A percentile compares a stretch with the other conserved stretches of the same genome.
Evolutionary conservation across 495 filamentous ascomycete species (phyloP).

Genomic region (Talaromyces borbonicus): DNA sequence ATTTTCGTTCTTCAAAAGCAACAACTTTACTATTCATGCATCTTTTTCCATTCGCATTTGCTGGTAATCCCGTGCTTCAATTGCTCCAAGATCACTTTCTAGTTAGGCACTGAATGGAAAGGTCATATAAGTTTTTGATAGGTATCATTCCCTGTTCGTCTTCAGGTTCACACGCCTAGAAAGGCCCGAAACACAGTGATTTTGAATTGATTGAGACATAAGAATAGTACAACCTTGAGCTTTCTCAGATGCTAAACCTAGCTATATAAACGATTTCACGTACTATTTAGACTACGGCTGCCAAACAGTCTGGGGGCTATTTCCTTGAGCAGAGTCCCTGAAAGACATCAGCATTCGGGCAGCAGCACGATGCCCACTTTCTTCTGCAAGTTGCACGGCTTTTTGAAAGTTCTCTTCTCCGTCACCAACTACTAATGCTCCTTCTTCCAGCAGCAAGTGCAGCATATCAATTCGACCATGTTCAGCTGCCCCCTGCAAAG

Average conservation of each 20-base stretch:
- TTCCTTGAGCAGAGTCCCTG: neutral
- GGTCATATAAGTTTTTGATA: too few relatives aligned
- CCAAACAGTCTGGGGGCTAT: neutral
- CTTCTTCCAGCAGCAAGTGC: slow-evolving; percentile 27
- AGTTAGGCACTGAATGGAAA: too few relatives aligned
- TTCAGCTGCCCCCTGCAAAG: slow-evolving; percentile 34
- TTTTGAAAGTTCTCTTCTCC: slow-evolving; percentile 8
- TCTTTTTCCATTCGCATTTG: too few relatives aligned
- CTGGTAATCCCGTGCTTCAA: too few relatives aligned
- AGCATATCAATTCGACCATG: slow-evolving; percentile 37
- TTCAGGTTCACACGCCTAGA: too few relatives aligned
- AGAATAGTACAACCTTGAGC: too few relatives aligned
- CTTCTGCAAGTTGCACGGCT: slow-evolving; percentile 12
- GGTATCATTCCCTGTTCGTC: too few relatives aligned
- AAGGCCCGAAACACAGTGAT: too few relatives aligned
- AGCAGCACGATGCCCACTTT: slow-evolving; percentile 10
- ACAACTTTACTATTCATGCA: too few relatives aligned
- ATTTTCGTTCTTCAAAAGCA: neutral
- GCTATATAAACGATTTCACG: neutral
- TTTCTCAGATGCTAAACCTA: too few relatives aligned
- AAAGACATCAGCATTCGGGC: neutral
- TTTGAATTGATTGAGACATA: too few relatives aligned
- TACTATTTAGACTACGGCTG: neutral
- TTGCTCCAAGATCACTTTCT: too few relatives aligned
- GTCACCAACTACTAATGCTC: slow-evolving; percentile 18